Evolutionary conservation across 176 grass and related monocot genomes (phyloP), one percentile per base, ranked within the genome.

Genomic region (Miscanthus lutarioriparius): DNA sequence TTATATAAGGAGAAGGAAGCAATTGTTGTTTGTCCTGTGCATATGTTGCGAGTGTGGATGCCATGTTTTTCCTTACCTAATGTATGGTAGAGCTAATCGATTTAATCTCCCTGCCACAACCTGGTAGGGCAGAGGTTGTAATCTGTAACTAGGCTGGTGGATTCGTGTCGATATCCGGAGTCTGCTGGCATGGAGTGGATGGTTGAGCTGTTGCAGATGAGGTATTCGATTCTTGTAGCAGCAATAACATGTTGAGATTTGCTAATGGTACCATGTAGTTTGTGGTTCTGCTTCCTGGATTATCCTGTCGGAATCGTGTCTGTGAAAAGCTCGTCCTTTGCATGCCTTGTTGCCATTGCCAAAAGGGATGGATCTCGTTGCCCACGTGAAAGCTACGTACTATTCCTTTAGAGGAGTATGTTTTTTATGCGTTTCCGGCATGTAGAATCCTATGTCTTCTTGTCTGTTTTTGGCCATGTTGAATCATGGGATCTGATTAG

Each of bases 1-100:
- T 94, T 59, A 86, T 94, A 2, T 94, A 85, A 85, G 45, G 58
- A 70, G 71, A 85, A 38, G 62, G 32, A 15, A 40, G 43, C 36
- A 14, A 49, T 70, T 73, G 49, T 73, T 73, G 49, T 81, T 80
- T 79, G 17, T 66, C 53, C 22, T 86, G 88, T 88, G 80, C 64
- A 91, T 91, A 86, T 72, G 58, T 47, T 35, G 23, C 51, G 40
- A 86, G 53, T 35, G 64, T 83, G 51, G 51, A 75, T 66, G 25
- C 70, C 81, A 81, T 79, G 74, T 33, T 80, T 27, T 36, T 19
- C 20, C 61, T 26, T 64, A 38, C 41, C 47, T 79, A n/a, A 49
- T 78, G 38, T 74, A 49, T 82, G 38, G 28, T 82, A 79, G 74
- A 76, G 84, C 62, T 83, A 82, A 88, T 66, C 26, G 25, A 75